Percentiles rank a stretch among this genome's conserved stretches.
These are phyloP conservation scores for Fusarium compactum DNA, from an alignment of 2,329 filamentous ascomycete species.

Conservation along the genomic window DNA sequence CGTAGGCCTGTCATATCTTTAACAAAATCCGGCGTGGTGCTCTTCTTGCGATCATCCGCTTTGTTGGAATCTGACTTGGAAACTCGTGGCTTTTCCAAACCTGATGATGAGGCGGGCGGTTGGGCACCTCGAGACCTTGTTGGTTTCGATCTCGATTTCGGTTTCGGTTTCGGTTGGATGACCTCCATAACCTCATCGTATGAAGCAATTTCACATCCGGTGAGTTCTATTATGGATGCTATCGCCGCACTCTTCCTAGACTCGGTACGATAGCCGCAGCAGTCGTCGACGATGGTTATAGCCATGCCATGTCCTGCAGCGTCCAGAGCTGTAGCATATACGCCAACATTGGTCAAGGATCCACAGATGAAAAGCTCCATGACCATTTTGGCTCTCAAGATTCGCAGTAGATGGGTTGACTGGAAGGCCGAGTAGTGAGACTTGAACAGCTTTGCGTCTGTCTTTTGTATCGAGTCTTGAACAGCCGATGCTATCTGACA, in stretches of 20 bases:
- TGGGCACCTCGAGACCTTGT: slow-evolving; percentile 10
- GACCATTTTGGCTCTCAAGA: slow-evolving; percentile 86
- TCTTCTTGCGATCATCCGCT: slow-evolving; percentile 37
- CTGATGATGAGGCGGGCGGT: slow-evolving; percentile 9
- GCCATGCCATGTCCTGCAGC: slow-evolving; percentile 87
- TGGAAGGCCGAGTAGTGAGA: slow-evolving; percentile 90
- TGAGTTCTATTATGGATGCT: slow-evolving; percentile 76
- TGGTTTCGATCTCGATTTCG: slow-evolving; percentile 33
- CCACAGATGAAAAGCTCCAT: slow-evolving; percentile 93
- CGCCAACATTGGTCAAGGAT: slow-evolving; percentile 85
- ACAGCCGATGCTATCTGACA: slow-evolving; percentile 59
- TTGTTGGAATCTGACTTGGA: slow-evolving; percentile 15
- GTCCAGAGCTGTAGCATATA: slow-evolving; percentile 92
- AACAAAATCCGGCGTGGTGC: slow-evolving; percentile 48
- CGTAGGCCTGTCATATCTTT: slow-evolving; percentile 51
- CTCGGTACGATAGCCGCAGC: slow-evolving; percentile 82
- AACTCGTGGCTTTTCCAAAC: slow-evolving; percentile 21
- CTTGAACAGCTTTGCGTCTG: slow-evolving; percentile 71
- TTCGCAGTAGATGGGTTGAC: slow-evolving; percentile 76
- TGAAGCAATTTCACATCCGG: slow-evolving; percentile 76
- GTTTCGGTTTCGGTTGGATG: slow-evolving; percentile 39
- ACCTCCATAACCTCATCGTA: slow-evolving; percentile 67
- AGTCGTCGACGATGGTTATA: slow-evolving; percentile 91
- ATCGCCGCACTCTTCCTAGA: slow-evolving; percentile 78
- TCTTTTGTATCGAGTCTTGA: slow-evolving; percentile 58